Base-by-base conservation (phyloP, 2,329 filamentous ascomycete genomes). In the Dactylellina parvicollis region DNA sequence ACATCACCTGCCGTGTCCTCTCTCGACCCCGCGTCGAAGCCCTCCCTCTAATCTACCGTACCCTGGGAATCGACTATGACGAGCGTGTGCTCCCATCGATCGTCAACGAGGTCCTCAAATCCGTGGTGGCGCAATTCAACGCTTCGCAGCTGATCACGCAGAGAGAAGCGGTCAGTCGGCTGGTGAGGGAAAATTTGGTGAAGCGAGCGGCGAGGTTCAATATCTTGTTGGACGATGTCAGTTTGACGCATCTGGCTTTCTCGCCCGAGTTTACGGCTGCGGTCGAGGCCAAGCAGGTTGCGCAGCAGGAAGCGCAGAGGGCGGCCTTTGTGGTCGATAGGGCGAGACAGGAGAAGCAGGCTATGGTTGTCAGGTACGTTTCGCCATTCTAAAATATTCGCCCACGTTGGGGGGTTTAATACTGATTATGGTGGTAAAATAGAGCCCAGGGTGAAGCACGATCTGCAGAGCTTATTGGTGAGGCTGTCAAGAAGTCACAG, bases 401-500 rank as follows among this genome's bases (percentile, higher is more conserved):
- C 18, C 18, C 5, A 7, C n/a, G 7, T 46, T 7, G 10, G 30
- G 24, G n/a, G 18, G 8, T 47, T 20, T 16, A 50, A 55, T 55
- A 32, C 34, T 57, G 16, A 44, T 44, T 5, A 24, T 12, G 10
- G 12, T 16, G 3, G 18, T 14, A 44, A 60, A 42, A 57, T 26
- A 92, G 92, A 83, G 95, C 95, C 2, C 95, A 98, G 88, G 95
- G 95, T 92, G 95, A 99, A 84, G 95, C 95, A 54, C 91, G 95
- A 77, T 98, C 95, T 38, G 95, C 95, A 49, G 93, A 99, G 84
- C 89, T 99, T 76, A 97, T 99, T 79, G 95, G 95, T 82, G 95
- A 99, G 59, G 95, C 95, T 75, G 96, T 99, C 88, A 99, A 98
- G 91, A 99, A 98, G 90, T 96, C 87, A 85, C 90, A 93, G 84